phyloP scores from a whole-genome alignment of 139 green algal genomes.

The Auxenochlorella pyrenoidosa region DNA sequence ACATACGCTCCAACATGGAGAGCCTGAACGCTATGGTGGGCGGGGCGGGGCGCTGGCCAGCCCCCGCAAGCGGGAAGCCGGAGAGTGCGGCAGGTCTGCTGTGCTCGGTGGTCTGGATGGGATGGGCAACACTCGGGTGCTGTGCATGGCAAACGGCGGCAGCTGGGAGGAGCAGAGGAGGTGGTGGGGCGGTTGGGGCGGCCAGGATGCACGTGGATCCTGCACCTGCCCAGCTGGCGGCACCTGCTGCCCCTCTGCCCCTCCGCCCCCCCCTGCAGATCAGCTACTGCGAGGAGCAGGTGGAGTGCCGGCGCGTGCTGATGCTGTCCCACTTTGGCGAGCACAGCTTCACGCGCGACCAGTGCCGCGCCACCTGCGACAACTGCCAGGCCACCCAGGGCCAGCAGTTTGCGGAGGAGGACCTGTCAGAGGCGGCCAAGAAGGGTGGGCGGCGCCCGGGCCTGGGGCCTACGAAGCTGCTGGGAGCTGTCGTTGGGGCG shows the following conservation, averaged over 20 bases:
- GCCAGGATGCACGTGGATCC: background rate
- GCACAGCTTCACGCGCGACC: constrained; percentile 55
- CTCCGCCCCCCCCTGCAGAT: constrained; percentile 53
- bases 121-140: no score
- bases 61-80: no score
- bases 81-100: no score
- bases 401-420: constrained; percentile 43
- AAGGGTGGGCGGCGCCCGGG: constrained; percentile 44
- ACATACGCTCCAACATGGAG: constrained; percentile 73
- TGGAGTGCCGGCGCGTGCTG: constrained; percentile 81
- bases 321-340: constrained; percentile 91
- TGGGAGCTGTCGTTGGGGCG: background rate
- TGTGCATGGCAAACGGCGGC: background rate
- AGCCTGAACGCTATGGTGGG: constrained; percentile 86
- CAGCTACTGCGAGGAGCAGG: constrained; percentile 82
- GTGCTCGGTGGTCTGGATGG: no score
- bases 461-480: background rate
- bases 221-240: background rate
- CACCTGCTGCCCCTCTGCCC: background rate
- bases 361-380: constrained; percentile 82
- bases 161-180: no score
- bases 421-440: constrained; percentile 60
- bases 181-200: background rate
- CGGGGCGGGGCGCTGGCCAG: background rate
- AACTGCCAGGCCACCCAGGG: constrained; percentile 61